Evolutionary conservation across 768 basidiomycete genomes (phyloP).

Genomic region (Epithele typhae): DNA sequence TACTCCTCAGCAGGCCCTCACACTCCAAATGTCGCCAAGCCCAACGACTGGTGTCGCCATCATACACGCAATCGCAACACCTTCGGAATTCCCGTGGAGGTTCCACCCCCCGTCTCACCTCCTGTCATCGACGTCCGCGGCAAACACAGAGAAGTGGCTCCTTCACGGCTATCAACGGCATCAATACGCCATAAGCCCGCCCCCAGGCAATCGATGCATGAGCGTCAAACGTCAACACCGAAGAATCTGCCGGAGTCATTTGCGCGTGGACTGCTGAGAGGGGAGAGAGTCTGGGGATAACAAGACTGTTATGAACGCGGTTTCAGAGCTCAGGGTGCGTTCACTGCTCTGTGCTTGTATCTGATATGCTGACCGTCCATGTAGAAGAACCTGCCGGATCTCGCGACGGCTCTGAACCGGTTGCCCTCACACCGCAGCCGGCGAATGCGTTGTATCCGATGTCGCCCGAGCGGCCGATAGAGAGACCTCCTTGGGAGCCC

Average conservation of each 20-base stretch:
- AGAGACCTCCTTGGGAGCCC: conserved; percentile 67
- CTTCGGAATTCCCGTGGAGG: conserved; percentile 67
- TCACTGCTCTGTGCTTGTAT: not conserved
- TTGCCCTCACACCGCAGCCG: conserved; percentile 41
- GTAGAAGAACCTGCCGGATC: conserved; percentile 82
- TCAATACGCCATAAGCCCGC: conserved; percentile 3
- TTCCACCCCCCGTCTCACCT: conserved; percentile 43
- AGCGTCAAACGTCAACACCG: conserved; percentile 26
- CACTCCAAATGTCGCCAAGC: conserved; percentile 69
- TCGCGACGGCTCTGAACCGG: conserved; percentile 64
- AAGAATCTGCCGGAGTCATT: conserved; percentile 68
- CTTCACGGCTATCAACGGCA: conserved; percentile 10
- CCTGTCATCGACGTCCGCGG: conserved; percentile 33
- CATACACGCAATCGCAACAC: conserved; percentile 73
- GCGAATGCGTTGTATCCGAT: conserved; percentile 55
- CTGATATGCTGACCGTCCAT: not conserved
- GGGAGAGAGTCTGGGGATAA: conserved; percentile 78
- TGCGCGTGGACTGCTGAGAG: conserved; percentile 67
- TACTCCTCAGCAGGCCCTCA: conserved; percentile 84
- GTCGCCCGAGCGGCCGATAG: conserved; percentile 54
- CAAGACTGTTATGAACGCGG: conserved; percentile 75
- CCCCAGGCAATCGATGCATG: conserved; percentile 11
- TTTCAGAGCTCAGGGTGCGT: conserved; percentile 70
- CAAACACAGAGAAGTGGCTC: conserved; percentile 29
- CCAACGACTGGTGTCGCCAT: conserved; percentile 74